Percentiles rank a stretch among this genome's conserved stretches.
Conservation (phyloP, 1,284 basidiomycete genomes). For the Cryptococcus maquisensis region DNA sequence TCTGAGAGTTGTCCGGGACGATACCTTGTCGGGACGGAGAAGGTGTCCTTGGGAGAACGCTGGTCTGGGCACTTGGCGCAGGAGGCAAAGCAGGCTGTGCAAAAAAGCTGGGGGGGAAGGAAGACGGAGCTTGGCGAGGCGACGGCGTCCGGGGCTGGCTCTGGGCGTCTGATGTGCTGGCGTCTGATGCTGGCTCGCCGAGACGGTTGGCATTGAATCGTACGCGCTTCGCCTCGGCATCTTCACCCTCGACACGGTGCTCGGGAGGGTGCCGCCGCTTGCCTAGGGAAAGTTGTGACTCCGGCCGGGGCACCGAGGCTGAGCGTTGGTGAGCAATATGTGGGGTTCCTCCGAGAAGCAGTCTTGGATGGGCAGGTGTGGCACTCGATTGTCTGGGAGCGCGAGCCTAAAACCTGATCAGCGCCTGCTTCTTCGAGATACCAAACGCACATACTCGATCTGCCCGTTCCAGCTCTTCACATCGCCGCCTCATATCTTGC, state of each 20-base stretch:
- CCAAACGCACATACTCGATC: not conserved
- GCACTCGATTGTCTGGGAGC: too few species aligned
- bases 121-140: slow-evolving; percentile 12
- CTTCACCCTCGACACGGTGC: not conserved
- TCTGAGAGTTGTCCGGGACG: slow-evolving; percentile 26
- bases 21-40: slow-evolving; percentile 31
- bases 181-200: not conserved
- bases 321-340: not conserved
- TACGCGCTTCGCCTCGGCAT: slow-evolving; percentile 9
- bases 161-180: not conserved
- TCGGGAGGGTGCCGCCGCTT: not conserved
- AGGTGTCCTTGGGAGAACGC: slow-evolving; percentile 25
- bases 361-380: too few species aligned
- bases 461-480: not conserved
- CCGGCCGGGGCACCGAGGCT: not conserved
- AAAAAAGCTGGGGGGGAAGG: slow-evolving; percentile 11
- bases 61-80: not conserved
- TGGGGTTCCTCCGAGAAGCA: too few species aligned
- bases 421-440: not conserved
- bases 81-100: not conserved
- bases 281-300: not conserved
- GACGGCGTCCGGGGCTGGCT: slow-evolving; percentile 21
- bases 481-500: not conserved
- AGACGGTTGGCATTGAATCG: slow-evolving; percentile 6
- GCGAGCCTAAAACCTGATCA: not conserved